Evolutionary conservation across 345 rosid genomes (phyloP), one percentile per base, ranked within the genome.

Genomic region (Corchorus capsularis): DNA sequence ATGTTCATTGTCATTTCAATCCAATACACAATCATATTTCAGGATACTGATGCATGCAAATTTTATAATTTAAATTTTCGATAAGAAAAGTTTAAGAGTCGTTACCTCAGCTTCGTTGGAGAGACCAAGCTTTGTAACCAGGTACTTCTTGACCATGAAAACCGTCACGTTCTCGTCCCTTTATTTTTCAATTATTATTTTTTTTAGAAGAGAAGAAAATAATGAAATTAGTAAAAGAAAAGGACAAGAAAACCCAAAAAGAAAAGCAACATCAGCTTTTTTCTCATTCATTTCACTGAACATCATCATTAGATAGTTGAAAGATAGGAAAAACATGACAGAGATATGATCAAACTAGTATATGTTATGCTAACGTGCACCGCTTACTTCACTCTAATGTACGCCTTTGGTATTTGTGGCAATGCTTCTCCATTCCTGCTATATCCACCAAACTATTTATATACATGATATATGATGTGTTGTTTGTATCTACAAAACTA

Each of bases 351-450:
- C 49, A 71, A 60, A 39, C 41, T 39, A 2, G 49, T 56, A 45
- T 15, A 32, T 47, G 5, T n/a, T n/a, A n/a, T 47, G 71, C 82
- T 75, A 67, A 79, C 74, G 59, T 71, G 82, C 50, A 55, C 74
- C 54, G 54, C 86, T 80, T 83, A 83, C 86, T 81, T 83, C 78
- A 83, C 86, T 76, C 84, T 83, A 73, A 83, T 83, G 73, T 83
- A 72, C 63, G 86, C 80, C 71, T 76, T 83, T 20, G 86, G 82
- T 60, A 83, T 81, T 81, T 83, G 86, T 49, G 84, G 86, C 54
- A 81, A 73, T 20, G 64, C 78, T 72, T 75, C 82, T 52, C 86
- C 86, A 34, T 67, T 47, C 80, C 86, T 83, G 75, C 72, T 14
- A 32, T 3, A 54, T 13, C 2, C 2, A 39, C 2, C 2, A 39